Base-by-base conservation (phyloP, 352 stramenopile genomes). In the Phytophthora tubulina region DNA sequence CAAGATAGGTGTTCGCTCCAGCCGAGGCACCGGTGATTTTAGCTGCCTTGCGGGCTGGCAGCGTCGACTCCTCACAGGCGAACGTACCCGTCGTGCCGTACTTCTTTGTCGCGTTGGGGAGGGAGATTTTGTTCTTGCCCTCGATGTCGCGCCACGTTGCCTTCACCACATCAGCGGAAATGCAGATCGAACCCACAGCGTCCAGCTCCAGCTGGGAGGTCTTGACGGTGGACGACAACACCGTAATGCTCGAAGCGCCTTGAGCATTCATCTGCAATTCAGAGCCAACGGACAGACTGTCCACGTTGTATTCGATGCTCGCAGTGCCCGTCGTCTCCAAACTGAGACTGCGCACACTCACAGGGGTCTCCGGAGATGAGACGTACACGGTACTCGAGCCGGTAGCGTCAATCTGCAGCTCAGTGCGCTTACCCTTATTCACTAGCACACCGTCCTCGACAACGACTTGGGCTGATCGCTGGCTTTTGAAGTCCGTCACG, bases 401-500 rank as follows among this genome's bases (percentile, higher is more conserved):
- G 11, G n/a, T 49, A 2, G 59, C 55, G 2, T 79, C 51, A 38
- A 79, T 72, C 50, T 62, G 31, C 15, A 75, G 45, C 14, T 72
- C 53, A 30, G 49, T n/a, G 5, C 49, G 36, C 9, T 48, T 67
- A 31, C 51, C 42, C 17, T 50, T 53, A 15, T 15, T 39, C 36
- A 62, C 49, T 13, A 79, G 35, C 21, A 78, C 71, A 52, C 39
- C 51, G 51, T 70, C 53, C 50, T 75, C 59, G 33, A 78, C 55
- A 17, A 78, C 62, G 4, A 78, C 60, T 11, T 70, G 48, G 14
- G 54, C 66, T 13, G 59, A 68, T n/a, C 58, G 62, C 32, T 67
- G 35, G 15, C 45, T 75, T 38, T 78, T 67, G 30, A 78, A 15
- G 9, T 78, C 49, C 15, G 21, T 65, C 35, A 78, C 67, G 27